Evolutionary conservation across 306 rosid species (phyloP).

Genomic region (Malus sylvestris): DNA sequence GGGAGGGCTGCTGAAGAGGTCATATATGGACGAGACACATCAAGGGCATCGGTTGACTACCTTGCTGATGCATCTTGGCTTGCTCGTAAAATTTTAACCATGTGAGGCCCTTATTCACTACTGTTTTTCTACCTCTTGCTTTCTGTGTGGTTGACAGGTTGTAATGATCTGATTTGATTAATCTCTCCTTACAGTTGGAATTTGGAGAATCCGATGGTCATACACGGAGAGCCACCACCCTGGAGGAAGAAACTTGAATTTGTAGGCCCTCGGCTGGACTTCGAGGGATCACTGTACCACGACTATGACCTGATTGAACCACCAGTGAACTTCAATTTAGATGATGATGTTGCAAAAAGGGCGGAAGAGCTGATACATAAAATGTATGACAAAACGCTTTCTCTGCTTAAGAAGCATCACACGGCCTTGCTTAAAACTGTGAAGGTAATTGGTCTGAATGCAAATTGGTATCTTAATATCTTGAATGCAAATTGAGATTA

Average conservation of each 20-base stretch:
- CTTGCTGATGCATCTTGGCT: constrained; percentile 98
- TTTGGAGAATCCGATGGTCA: constrained; percentile 85
- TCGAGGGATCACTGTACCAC: constrained; percentile 87
- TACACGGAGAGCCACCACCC: constrained; percentile 95
- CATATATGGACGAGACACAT: constrained; percentile 88
- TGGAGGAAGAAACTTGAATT: constrained; percentile 72
- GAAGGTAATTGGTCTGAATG: constrained; percentile 45
- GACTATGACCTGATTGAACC: constrained; percentile 65
- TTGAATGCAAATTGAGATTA: not conserved
- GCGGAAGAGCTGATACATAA: constrained; percentile 59
- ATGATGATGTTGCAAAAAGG: constrained; percentile 69
- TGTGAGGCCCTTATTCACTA: constrained; percentile 40
- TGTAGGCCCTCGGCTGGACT: constrained; percentile 90
- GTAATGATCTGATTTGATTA: constrained; percentile 6
- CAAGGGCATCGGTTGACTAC: constrained; percentile 79
- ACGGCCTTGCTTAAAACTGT: constrained; percentile 79
- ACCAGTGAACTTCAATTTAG: constrained; percentile 80
- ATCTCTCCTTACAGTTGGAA: constrained; percentile 62
- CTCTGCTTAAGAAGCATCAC: constrained; percentile 72
- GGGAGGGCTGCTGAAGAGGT: constrained; percentile 98
- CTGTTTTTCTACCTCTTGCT: not conserved
- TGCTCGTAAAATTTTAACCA: constrained; percentile 93
- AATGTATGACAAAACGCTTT: constrained; percentile 57
- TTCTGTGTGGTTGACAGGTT: constrained; percentile 8
- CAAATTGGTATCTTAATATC: not conserved